Percentiles rank a stretch among this genome's conserved stretches.
Evolutionary conservation across 2,329 filamentous ascomycete genomes (phyloP).

Genomic region (Trichoderma guizhouense): DNA sequence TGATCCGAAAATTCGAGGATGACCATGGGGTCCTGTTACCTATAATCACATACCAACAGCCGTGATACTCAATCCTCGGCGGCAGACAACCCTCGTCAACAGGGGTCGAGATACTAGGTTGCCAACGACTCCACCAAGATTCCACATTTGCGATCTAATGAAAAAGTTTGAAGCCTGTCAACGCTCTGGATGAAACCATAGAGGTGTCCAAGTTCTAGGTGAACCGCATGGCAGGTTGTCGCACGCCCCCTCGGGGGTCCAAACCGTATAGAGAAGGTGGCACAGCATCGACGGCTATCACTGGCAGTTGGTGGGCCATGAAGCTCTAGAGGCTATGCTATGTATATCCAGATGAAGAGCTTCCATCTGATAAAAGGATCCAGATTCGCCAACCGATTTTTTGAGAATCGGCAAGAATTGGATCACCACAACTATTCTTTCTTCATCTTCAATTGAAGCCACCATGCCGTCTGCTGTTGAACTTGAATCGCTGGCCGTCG

Average conservation of each 20-base stretch:
- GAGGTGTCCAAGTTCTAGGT: not conserved
- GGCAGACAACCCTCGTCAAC: not conserved
- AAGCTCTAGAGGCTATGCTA: not conserved
- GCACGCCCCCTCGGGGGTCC: not conserved
- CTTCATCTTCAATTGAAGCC: not conserved
- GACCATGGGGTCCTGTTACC: not conserved
- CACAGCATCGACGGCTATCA: not conserved
- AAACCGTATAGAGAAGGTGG: conserved; percentile 14
- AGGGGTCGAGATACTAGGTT: not conserved
- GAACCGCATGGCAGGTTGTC: not conserved
- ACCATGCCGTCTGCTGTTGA: conserved; percentile 9
- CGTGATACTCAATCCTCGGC: not conserved
- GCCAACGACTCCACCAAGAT: not conserved
- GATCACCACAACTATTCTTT: not conserved
- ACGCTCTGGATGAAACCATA: not conserved
- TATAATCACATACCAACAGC: not conserved
- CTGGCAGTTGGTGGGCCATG: not conserved
- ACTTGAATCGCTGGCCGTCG: not conserved
- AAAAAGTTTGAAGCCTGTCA: not conserved
- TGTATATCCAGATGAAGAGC: not conserved
- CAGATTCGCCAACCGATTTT: not conserved
- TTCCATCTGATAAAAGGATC: not conserved
- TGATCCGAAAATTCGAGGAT: not conserved
- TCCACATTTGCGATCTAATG: not conserved
- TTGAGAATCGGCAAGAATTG: not conserved